Base-by-base conservation (phyloP, 2,329 filamentous ascomycete genomes). In the Cadophora sp. region DNA sequence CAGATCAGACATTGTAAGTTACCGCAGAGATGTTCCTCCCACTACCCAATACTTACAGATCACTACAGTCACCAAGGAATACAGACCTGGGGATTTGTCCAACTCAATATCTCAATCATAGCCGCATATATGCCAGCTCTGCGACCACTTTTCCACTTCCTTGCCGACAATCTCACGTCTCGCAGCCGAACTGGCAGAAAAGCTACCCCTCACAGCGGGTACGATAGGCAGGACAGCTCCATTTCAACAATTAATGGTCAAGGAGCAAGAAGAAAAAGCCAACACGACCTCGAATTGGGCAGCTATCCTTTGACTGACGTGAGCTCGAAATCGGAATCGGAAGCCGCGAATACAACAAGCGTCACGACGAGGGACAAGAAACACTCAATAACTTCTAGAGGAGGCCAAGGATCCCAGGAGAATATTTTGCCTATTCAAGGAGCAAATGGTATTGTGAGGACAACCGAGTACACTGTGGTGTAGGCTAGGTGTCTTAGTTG, bases 81-180 rank as follows among this genome's bases (percentile, higher is more conserved):
- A 7, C 56, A 59, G 45, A 59, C 56, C 1, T 59, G 56, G 56
- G 56, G 56, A 2, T 59, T 59, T 24, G 56, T 59, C n/a, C 56
- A 59, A 18, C 56, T 59, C 36, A 59, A 59, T 33, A 59, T 59
- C 14, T 59, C 56, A 6, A 59, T 59, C n/a, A 59, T 59, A 1
- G 56, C 56, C 39, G 56, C 56, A 22, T 59, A 36, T 18, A 59
- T 59, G 56, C 56, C 56, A 9, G 36, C 56, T 8, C 36, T 59
- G 14, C 33, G 36, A 22, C 56, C 56, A 27, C 56, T 59, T 3
- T 45, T 59, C 24, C 39, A 22, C 3, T 43, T 43, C 18, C 24
- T 43, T 30, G 39, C 56, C 6, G 56, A 59, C 22, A 43, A 30
- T 3, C 39, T 59, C 8, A 24, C 56, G 7, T 43, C 20, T 24